These are phyloP conservation scores for Kitagawia praeruptora DNA, from an alignment of 129 eudicot species.

Conservation along the genomic window DNA sequence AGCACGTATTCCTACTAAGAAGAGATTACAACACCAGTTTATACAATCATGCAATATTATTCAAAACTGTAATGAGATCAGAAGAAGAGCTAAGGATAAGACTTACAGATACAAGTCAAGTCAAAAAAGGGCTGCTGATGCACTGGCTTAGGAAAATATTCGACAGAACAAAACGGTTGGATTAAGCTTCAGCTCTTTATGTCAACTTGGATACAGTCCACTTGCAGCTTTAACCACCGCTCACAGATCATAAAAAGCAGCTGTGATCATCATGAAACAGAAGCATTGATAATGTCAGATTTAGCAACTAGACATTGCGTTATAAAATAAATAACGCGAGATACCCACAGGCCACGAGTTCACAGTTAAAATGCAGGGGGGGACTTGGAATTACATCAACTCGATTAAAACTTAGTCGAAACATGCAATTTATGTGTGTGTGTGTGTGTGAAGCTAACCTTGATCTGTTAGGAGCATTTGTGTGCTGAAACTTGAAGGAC, in stretches of 20 bases:
- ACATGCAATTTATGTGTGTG: not conserved
- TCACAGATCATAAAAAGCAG: not conserved
- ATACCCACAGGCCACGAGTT: not conserved
- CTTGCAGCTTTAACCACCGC: not conserved
- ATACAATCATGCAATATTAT: not conserved
- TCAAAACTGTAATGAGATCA: not conserved
- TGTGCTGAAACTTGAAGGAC: slow-evolving; percentile 12
- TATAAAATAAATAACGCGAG: not conserved
- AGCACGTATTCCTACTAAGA: not conserved
- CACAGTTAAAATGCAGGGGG: too few species aligned
- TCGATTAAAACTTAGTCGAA: not conserved
- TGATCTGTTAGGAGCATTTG: slow-evolving; percentile 2
- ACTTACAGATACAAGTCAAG: not conserved
- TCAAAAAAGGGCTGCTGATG: not conserved
- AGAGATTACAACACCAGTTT: not conserved
- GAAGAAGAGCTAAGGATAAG: not conserved
- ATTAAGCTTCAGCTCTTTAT: not conserved
- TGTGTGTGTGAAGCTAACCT: slow-evolving; percentile 9
- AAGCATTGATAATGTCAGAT: slow-evolving; percentile 29
- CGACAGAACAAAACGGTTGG: not conserved
- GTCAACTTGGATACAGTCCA: slow-evolving; percentile 1
- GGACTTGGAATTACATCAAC: too few species aligned
- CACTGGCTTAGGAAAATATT: too few species aligned
- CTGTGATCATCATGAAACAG: slow-evolving; percentile 7
- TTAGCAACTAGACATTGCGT: slow-evolving; percentile 13